phyloP scores from a whole-genome alignment of 371 early-diverging fungal species.

The Lichtheimia ornata region DNA sequence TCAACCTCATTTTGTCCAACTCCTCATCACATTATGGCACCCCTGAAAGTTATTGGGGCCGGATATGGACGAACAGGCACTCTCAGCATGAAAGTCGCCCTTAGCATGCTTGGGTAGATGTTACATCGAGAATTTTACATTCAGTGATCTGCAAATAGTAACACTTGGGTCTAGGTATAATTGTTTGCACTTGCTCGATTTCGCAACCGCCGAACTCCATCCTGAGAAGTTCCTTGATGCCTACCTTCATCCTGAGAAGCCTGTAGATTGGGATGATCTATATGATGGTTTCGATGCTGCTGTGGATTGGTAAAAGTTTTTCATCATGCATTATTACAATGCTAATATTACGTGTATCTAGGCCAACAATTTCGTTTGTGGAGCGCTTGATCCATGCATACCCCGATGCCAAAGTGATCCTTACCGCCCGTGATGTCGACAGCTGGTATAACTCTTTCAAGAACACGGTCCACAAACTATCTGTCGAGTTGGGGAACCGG shows the following conservation, averaged over 20 bases:
- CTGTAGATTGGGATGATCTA: constrained; percentile 32
- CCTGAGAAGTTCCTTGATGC: constrained; percentile 21
- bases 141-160: too few relatives aligned
- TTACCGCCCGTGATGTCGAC: constrained; percentile 31
- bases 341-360: background rate
- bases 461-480: constrained; percentile 20
- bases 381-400: constrained; percentile 21
- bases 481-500: background rate
- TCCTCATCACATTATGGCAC: too few relatives aligned
- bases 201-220: background rate
- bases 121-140: too few relatives aligned
- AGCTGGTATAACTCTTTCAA: constrained; percentile 36
- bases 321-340: background rate
- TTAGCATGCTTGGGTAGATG: too few relatives aligned
- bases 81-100: too few relatives aligned
- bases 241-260: constrained; percentile 16
- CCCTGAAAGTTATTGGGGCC: too few relatives aligned
- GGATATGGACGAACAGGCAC: too few relatives aligned
- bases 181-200: background rate
- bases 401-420: constrained; percentile 41
- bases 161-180: too few relatives aligned
- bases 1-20: too few relatives aligned
- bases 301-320: constrained; percentile 21
- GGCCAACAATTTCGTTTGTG: constrained; percentile 27
- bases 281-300: constrained; percentile 34